Base-by-base conservation (phyloP, 1,284 basidiomycete species). In the Trametes polyzona region DNA sequence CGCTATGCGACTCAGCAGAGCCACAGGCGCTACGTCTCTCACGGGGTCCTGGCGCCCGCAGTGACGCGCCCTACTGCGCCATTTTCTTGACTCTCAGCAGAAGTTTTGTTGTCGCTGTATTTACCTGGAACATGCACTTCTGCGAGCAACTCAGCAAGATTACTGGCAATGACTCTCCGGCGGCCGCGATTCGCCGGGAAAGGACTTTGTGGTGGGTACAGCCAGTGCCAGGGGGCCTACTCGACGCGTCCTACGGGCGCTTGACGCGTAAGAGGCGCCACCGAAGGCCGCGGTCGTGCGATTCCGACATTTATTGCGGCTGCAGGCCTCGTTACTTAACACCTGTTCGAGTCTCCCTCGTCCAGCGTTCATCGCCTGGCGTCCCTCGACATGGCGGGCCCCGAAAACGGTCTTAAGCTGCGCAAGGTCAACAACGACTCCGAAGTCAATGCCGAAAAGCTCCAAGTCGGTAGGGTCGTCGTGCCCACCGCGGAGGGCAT, bases 401-500 rank as follows among this genome's bases (percentile, higher is more conserved):
- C 51, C 33, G 51, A 61, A 23, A 58, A 65, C 29, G 67, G 67
- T 19, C 54, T 72, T 30, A 65, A 67, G 29, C 63, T 70, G 41
- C 65, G 66, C 43, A 17, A 54, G 33, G 57, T 37, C 17, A 60
- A 56, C 47, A 61, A 14, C 10, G 32, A 50, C 14, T 37, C 69
- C 39, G 59, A 55, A 12, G 40, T 47, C 41, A 65, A 63, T 23
- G 59, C 52, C 6, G 63, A 60, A 47, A 54, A 52, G 47, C 55
- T 59, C 37, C 48, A 54, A 33, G 62, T 62, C 47, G 41, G 52
- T 30, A 52, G 62, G 29, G 61, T 61, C 44, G 58, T 62, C 36
- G 47, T 59, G 2, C 67, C 82, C 26, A 85, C 85, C 10, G 86
- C 86, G 42, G 83, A 86, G 66, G 90, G 90, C 49, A 83, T 79